Base-by-base conservation (phyloP, 805 yeast species). In the Cyberlindnera nakhonratchasimensis region DNA sequence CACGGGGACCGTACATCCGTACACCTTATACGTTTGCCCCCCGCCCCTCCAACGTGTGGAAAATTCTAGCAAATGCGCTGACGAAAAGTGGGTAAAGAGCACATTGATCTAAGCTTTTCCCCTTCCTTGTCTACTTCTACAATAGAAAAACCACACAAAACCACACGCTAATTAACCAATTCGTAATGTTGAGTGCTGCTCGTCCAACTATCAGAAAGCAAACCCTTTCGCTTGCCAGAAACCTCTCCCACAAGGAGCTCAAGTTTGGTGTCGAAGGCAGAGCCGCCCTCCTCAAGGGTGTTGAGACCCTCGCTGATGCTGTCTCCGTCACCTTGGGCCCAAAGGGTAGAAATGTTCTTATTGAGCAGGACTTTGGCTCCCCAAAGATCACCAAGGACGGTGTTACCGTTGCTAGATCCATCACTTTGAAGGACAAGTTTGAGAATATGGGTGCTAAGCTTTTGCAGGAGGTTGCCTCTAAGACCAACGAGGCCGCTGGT, bases 381-480 rank as follows among this genome's bases (percentile, higher is more conserved):
- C 99, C 99, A 61, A 91, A 93, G 77, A 93, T 91, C 77, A 91
- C 99, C 71, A 91, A 91, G 74, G 99, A 91, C 67, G 99, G 99
- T 81, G 98, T 91, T 43, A 91, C 99, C 34, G 98, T 91, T 50
- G 99, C 99, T 53, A 80, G 77, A 63, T 80, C 95, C 45, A 82
- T 91, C 62, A 79, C 80, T 37, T 74, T 91, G 58, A 74, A 88
- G 67, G 95, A 93, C 74, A 88, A 86, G 70, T 93, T 91, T 61
- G 98, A 91, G 75, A 93, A 93, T 74, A 75, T 91, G 76, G 99
- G 99, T 51, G 98, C 98, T 50, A 87, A 85, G 71, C 77, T 91
- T 54, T 72, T 91, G 62, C 98, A 91, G 70, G 98, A 93, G 65
- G 98, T 93, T 51, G 98, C 99, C 42, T 82, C 96, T 58, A 93